Base-by-base conservation (phyloP, 2,329 filamentous ascomycete species). In the Escovopsis sp. region DNA sequence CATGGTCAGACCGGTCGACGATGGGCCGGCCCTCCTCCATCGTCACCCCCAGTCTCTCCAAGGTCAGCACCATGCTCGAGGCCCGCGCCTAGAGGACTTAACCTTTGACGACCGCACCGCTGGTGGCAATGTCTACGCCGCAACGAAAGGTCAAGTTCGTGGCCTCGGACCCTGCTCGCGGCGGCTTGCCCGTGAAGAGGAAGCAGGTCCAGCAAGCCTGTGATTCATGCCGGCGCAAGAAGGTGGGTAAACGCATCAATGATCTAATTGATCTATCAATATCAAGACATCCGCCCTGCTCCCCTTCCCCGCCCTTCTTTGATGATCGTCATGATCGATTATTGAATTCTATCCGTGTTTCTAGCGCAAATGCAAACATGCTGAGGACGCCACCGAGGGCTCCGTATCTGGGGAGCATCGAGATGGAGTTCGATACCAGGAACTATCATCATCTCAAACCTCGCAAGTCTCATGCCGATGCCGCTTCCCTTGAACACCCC, bases 161-260 rank as follows among this genome's bases (percentile, higher is more conserved):
- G 44, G 70, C 66, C 42, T 70, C 72, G 11, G 70, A 77, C 55
- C 62, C 63, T 6, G 62, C 62, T 23, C 55, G 61, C 12, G 61
- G 61, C 38, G 73, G 72, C 15, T 57, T 76, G 45, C 73, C 73
- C 4, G 61, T 73, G 43, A 79, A 79, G 59, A 62, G 74, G 40
- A 73, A 73, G 48, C 75, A 78, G 52, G 72, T 75, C 19, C 66
- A 68, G 44, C 72, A 76, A 28, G 75, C 75, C 4, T 79, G 75
- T 47, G 61, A 64, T 0, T 57, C 61, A 2, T 79, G 75, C 49
- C 68, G 74, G 4, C 68, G 66, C 39, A 69, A 69, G 47, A 77
- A 77, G 63, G 70, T 71, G 32, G 15, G 33, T 33, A 36, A 18
- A 32, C 4, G 28, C 8, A 32, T 6, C 10, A 6, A 6, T 6